Conservation (phyloP, 345 rosid genomes). For the Melastoma malabathricum region DNA sequence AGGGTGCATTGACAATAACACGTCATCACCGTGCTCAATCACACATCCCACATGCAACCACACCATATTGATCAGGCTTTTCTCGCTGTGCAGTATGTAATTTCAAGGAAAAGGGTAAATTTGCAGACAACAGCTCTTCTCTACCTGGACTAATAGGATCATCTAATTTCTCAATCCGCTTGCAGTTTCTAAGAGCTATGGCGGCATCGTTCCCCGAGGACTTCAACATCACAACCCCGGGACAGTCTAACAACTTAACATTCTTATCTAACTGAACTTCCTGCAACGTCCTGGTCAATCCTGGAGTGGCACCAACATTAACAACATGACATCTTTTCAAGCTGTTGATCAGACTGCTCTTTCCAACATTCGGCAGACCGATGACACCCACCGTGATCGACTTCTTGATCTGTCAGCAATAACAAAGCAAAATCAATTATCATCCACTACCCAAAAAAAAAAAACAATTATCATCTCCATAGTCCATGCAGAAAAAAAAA, state of each 20-base stretch:
- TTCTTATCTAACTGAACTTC: slow-evolving; percentile 92
- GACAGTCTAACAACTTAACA: slow-evolving; percentile 87
- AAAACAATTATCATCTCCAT: too few species aligned
- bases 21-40: too few species aligned
- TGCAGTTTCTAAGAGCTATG: slow-evolving; percentile 82
- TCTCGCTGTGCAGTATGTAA: too few species aligned
- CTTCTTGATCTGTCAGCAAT: slow-evolving; percentile 59
- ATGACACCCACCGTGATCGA: slow-evolving; percentile 86
- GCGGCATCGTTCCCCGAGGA: slow-evolving; percentile 57
- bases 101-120: too few species aligned
- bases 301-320: slow-evolving; percentile 94
- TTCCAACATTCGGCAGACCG: slow-evolving; percentile 94
- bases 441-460: too few species aligned
- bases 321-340: slow-evolving; percentile 88
- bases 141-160: slow-evolving; percentile 94
- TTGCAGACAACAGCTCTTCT: neutral
- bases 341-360: slow-evolving; percentile 98
- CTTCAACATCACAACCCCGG: slow-evolving; percentile 95
- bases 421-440: too few species aligned
- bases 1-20: too few species aligned
- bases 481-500: too few species aligned
- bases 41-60: too few species aligned
- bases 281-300: slow-evolving; percentile 85
- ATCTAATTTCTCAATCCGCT: slow-evolving; percentile 89
- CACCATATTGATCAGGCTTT: too few species aligned